These are phyloP conservation scores for Saturnispora bothae DNA, from an alignment of 805 yeast species.

Conservation along the genomic window DNA sequence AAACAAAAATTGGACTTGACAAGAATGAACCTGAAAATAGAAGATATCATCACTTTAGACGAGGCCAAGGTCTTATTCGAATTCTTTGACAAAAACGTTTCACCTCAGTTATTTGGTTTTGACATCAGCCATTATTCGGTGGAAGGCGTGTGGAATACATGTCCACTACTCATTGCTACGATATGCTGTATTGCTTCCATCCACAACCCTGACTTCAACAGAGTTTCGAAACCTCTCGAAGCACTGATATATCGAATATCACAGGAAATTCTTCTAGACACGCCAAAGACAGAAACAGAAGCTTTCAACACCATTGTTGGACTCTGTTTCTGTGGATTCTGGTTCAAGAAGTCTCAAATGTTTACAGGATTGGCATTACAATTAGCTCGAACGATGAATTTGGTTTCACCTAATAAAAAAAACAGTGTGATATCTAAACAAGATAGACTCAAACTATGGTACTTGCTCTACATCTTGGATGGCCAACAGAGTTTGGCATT, in stretches of 20 bases:
- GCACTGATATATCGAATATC: conserved; percentile 22
- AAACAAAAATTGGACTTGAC: neutral
- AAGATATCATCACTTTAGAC: conserved; percentile 15
- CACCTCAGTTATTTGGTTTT: conserved; percentile 60
- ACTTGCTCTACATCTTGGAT: conserved; percentile 51
- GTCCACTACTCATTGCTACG: conserved; percentile 50
- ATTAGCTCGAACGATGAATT: conserved; percentile 43
- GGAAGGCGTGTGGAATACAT: conserved; percentile 39
- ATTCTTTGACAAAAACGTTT: conserved; percentile 43
- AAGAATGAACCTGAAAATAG: neutral
- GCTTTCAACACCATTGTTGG: conserved; percentile 55
- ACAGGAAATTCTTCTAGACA: conserved; percentile 25
- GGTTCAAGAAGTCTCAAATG: conserved; percentile 57
- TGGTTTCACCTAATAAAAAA: conserved; percentile 25
- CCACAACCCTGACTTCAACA: conserved; percentile 37
- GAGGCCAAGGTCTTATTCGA: conserved; percentile 38
- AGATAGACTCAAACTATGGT: conserved; percentile 53
- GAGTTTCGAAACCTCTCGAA: conserved; percentile 21
- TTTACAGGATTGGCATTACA: conserved; percentile 62
- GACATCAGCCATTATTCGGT: conserved; percentile 40
- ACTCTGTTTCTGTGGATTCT: conserved; percentile 53
- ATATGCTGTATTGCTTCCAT: conserved; percentile 53
- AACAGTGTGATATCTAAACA: conserved; percentile 14
- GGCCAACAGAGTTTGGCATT: conserved; percentile 59
- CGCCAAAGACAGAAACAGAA: conserved; percentile 33